A percentile compares a stretch with the other conserved stretches of the same genome.
Conservation (phyloP, 768 basidiomycete species). For the Suillus sp. region DNA sequence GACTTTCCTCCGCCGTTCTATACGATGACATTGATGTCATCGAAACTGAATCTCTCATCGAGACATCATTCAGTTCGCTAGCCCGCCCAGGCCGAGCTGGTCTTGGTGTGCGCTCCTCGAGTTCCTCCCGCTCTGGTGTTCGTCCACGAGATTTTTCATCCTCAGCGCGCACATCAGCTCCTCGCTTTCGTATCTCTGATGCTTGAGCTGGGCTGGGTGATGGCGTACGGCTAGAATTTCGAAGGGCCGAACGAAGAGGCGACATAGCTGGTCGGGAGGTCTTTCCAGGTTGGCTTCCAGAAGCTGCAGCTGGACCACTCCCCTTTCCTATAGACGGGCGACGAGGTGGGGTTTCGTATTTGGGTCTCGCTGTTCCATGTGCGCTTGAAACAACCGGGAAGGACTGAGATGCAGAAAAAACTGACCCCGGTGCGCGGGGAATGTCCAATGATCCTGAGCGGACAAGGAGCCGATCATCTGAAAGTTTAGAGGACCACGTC, state of each 20-base stretch:
- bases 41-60: slow-evolving; percentile 37
- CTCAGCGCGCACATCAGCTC: neutral
- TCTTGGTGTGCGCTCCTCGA: neutral
- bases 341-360: neutral
- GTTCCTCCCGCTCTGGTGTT: slow-evolving; percentile 13
- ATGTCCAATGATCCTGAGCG: slow-evolving; percentile 26
- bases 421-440: slow-evolving; percentile 22
- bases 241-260: slow-evolving; percentile 66
- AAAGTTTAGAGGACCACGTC: neutral
- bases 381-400: neutral
- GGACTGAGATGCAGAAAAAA: slow-evolving; percentile 9
- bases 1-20: slow-evolving; percentile 62
- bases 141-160: neutral
- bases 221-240: slow-evolving; percentile 51
- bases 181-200: slow-evolving; percentile 4
- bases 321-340: neutral
- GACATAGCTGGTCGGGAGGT: slow-evolving; percentile 39
- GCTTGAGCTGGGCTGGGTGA: slow-evolving; percentile 39
- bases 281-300: neutral
- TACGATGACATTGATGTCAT: slow-evolving; percentile 61
- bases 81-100: neutral
- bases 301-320: neutral
- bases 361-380: neutral
- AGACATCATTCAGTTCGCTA: slow-evolving; percentile 19
- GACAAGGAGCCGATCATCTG: slow-evolving; percentile 1